A percentile compares a stretch with the other conserved stretches of the same genome.
Evolutionary conservation across 441 rosid genomes (phyloP).

Genomic region (Erysimum cheiri): DNA sequence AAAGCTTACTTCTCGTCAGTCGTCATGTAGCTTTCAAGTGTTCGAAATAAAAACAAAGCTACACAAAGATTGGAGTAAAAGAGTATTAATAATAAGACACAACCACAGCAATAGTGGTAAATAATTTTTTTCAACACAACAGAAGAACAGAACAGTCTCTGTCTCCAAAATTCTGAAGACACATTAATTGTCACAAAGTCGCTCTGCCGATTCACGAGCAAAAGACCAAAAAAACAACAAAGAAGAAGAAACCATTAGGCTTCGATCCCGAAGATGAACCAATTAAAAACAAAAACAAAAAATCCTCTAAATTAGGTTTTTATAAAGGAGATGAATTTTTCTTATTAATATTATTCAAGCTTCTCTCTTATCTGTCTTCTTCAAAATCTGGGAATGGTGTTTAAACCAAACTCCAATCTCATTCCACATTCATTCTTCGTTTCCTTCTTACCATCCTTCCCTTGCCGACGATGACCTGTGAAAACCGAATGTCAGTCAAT

Average conservation of each 20-base stretch:
- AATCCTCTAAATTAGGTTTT: slow-evolving; percentile 24
- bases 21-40: background rate
- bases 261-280: slow-evolving; percentile 37
- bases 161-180: slow-evolving; percentile 40
- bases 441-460: slow-evolving; percentile 37
- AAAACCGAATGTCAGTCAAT: slow-evolving; percentile 6
- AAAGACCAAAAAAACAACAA: slow-evolving; percentile 20
- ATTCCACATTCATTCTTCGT: slow-evolving; percentile 24
- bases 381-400: slow-evolving; percentile 42
- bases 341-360: slow-evolving; percentile 33
- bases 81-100: background rate
- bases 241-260: slow-evolving; percentile 37
- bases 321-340: slow-evolving; percentile 30
- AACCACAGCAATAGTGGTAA: background rate
- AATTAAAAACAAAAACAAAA: background rate
- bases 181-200: slow-evolving; percentile 32
- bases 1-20: background rate
- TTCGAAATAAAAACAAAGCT: background rate
- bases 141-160: slow-evolving; percentile 35
- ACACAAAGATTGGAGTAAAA: background rate
- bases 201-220: slow-evolving; percentile 24
- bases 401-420: slow-evolving; percentile 37
- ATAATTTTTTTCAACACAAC: background rate
- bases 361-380: slow-evolving; percentile 28
- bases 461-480: slow-evolving; percentile 38